Conservation (phyloP, 2,329 filamentous ascomycete species). For the Alternaria longipes region DNA sequence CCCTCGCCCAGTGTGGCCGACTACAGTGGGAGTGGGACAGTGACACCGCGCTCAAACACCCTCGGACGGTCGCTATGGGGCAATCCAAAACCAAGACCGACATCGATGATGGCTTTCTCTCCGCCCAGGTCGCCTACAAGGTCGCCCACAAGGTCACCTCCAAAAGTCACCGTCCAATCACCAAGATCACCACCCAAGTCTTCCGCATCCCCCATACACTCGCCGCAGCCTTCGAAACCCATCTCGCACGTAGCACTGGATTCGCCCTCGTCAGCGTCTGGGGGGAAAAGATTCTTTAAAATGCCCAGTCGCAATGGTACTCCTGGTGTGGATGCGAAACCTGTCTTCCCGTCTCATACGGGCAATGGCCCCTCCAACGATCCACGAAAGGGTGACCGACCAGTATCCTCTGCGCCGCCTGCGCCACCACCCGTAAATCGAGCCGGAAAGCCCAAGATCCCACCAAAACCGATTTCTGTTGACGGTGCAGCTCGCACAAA, state of each 20-base stretch:
- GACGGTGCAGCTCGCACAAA: constrained; percentile 33
- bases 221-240: constrained; percentile 46
- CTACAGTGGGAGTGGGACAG: constrained; percentile 46
- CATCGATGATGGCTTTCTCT: constrained; percentile 60
- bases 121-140: constrained; percentile 56
- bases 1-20: constrained; percentile 45
- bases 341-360: constrained; percentile 28
- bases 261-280: constrained; percentile 25
- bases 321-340: constrained; percentile 53
- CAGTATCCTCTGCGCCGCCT: constrained; percentile 53
- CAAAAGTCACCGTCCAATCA: constrained; percentile 74
- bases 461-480: constrained; percentile 55
- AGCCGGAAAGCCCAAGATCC: constrained; percentile 77
- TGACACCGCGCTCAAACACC: constrained; percentile 50
- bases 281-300: constrained; percentile 46
- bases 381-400: constrained; percentile 41
- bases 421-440: constrained; percentile 80
- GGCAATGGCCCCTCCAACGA: constrained; percentile 32
- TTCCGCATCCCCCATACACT: constrained; percentile 38
- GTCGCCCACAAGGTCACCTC: constrained; percentile 58
- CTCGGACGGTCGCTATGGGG: constrained; percentile 44
- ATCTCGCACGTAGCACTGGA: constrained; percentile 38
- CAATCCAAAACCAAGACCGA: constrained; percentile 53
- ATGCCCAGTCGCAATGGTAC: constrained; percentile 54
- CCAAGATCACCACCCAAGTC: constrained; percentile 72